Percentiles rank a stretch among this genome's conserved stretches.
These are phyloP conservation scores for Trichosporon ovoides DNA, from an alignment of 1,284 basidiomycete genomes.

Conservation along the genomic window DNA sequence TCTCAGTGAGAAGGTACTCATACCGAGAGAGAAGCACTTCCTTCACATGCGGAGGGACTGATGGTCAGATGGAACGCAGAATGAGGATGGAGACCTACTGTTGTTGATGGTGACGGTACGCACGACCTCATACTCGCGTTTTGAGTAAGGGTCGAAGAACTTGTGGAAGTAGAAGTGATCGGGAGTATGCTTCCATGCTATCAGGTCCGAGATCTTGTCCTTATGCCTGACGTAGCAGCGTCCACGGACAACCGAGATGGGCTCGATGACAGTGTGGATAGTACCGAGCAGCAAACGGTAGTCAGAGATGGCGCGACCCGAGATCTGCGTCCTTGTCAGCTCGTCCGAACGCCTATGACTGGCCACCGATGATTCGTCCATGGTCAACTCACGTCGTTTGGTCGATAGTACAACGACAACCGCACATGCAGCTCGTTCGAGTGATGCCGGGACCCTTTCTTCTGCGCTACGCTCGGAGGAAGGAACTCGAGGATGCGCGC, in stretches of 20 bases:
- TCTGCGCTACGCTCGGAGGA: slow-evolving; percentile 54
- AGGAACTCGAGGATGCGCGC: slow-evolving; percentile 95
- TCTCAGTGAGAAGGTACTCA: slow-evolving; percentile 91
- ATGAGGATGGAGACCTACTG: slow-evolving; percentile 57
- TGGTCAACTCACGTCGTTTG: slow-evolving; percentile 48
- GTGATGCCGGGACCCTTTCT: slow-evolving; percentile 28
- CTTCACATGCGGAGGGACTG: slow-evolving; percentile 74
- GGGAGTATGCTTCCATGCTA: slow-evolving; percentile 90
- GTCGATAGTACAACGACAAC: slow-evolving; percentile 88
- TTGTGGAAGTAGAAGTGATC: slow-evolving; percentile 93
- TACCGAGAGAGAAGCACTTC: slow-evolving; percentile 73
- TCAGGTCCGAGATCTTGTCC: slow-evolving; percentile 86
- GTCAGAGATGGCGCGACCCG: slow-evolving; percentile 58
- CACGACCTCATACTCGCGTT: slow-evolving; percentile 95
- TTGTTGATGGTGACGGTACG: slow-evolving; percentile 81
- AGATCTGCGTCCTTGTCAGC: slow-evolving; percentile 48
- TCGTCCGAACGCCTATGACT: neutral
- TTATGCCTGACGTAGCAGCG: slow-evolving; percentile 89
- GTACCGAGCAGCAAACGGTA: slow-evolving; percentile 84
- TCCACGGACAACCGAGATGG: slow-evolving; percentile 81
- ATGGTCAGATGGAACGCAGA: slow-evolving; percentile 8
- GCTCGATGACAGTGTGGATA: slow-evolving; percentile 91
- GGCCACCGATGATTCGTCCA: neutral
- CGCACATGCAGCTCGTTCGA: slow-evolving; percentile 56
- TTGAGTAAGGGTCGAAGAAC: slow-evolving; percentile 94